Evolutionary conservation across 768 basidiomycete species (phyloP).

Genomic region (Coprinopsis sp.): DNA sequence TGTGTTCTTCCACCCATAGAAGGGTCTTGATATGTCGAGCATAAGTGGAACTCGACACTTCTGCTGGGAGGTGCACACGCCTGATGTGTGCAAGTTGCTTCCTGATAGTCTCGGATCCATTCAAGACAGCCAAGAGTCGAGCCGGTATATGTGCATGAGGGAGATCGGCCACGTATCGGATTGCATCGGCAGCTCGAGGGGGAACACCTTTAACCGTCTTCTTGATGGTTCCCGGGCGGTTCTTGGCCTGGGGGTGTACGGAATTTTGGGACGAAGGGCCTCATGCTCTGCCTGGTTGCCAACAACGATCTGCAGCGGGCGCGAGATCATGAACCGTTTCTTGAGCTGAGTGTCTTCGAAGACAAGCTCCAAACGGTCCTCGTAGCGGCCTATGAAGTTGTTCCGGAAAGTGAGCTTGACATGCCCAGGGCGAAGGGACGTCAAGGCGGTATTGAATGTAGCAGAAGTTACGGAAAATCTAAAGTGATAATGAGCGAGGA

Average conservation of each 20-base stretch:
- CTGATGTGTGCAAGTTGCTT: constrained; percentile 28
- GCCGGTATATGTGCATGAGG: constrained; percentile 37
- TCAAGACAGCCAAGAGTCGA: constrained; percentile 26
- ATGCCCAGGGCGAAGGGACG: constrained; percentile 17
- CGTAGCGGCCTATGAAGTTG: constrained; percentile 39
- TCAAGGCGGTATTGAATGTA: constrained; percentile 19
- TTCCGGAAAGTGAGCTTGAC: constrained; percentile 33
- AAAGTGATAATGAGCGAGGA: not conserved
- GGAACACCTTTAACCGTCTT: constrained; percentile 37
- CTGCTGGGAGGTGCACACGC: constrained; percentile 35
- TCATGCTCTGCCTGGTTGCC: constrained; percentile 44
- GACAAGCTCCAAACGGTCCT: constrained; percentile 49
- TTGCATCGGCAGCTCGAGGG: constrained; percentile 36
- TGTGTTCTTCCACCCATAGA: constrained; percentile 52
- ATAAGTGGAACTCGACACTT: constrained; percentile 36
- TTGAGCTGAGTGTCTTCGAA: constrained; percentile 43
- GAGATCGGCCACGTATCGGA: constrained; percentile 38
- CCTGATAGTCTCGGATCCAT: constrained; percentile 21
- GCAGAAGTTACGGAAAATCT: constrained; percentile 23
- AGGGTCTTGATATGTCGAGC: constrained; percentile 44
- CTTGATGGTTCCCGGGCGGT: constrained; percentile 28
- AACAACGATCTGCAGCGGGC: constrained; percentile 39
- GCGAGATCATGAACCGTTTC: constrained; percentile 46
- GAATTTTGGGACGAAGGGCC: constrained; percentile 36
- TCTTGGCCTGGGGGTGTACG: constrained; percentile 40